phyloP scores from a whole-genome alignment of 2,329 filamentous ascomycete species.

The Phialophora chinensis region DNA sequence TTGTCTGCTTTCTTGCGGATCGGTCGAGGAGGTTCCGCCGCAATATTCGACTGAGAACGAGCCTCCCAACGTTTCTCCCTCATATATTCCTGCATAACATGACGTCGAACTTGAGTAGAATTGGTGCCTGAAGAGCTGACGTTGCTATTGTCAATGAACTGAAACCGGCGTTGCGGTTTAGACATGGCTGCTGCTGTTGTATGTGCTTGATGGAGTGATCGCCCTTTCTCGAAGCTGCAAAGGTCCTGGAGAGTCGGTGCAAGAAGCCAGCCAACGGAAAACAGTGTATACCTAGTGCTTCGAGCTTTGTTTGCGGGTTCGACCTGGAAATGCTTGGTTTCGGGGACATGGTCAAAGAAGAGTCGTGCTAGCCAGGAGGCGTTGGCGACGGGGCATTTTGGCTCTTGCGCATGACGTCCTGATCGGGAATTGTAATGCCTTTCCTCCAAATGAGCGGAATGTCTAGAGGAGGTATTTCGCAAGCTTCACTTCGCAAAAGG shows the following conservation, averaged over 20 bases:
- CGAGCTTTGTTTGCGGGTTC: neutral
- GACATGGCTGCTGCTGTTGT: conserved; percentile 5
- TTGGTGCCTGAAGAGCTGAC: conserved; percentile 44
- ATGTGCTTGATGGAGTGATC: neutral
- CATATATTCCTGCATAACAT: conserved; percentile 50
- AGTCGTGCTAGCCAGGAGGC: neutral
- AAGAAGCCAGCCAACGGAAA: conserved; percentile 4
- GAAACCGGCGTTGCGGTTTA: conserved; percentile 42
- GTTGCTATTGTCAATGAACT: conserved; percentile 50
- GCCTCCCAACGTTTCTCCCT: conserved; percentile 26
- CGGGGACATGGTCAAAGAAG: neutral
- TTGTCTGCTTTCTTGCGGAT: conserved; percentile 20
- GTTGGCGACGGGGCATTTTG: neutral
- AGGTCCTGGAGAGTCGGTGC: neutral
- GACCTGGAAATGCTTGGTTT: neutral
- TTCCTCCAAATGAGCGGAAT: neutral
- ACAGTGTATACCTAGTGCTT: neutral
- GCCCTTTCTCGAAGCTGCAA: neutral
- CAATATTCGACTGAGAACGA: conserved; percentile 18
- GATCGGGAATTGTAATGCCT: neutral
- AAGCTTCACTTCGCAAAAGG: neutral
- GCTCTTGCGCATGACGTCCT: neutral
- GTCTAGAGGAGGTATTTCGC: neutral
- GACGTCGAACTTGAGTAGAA: conserved; percentile 50
- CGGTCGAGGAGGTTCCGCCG: conserved; percentile 3